Conservation (phyloP, 2,329 filamentous ascomycete genomes). For the Canariomyces notabilis region DNA sequence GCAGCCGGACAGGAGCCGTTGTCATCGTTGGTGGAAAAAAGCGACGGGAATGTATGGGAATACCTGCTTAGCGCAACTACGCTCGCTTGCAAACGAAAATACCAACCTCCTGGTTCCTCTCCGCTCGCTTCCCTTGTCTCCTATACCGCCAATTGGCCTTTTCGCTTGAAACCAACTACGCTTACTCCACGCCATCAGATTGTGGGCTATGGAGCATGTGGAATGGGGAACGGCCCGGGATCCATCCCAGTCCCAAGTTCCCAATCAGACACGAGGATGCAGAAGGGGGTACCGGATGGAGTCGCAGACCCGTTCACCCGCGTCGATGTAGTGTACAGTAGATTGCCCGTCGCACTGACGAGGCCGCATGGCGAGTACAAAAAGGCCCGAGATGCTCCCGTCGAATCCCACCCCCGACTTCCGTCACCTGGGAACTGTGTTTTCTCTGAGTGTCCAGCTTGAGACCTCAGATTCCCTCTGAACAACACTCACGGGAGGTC, state of each 20-base stretch:
- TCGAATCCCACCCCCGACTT: conserved; percentile 5
- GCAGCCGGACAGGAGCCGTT: conserved; percentile 13
- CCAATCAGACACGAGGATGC: conserved; percentile 15
- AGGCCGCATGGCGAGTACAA: conserved; percentile 18
- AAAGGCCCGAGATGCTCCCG: conserved; percentile 17
- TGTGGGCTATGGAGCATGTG: conserved; percentile 10
- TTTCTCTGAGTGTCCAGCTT: not conserved
- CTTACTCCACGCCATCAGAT: conserved; percentile 14
- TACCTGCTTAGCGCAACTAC: conserved; percentile 3
- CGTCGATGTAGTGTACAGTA: too few species aligned
- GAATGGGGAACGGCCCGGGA: conserved; percentile 9
- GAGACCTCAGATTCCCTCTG: not conserved
- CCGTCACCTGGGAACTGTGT: conserved; percentile 6
- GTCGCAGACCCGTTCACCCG: conserved; percentile 10
- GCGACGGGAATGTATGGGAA: not conserved
- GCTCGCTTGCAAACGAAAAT: conserved; percentile 3
- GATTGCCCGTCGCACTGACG: too few species aligned
- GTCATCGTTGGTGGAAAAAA: conserved; percentile 20
- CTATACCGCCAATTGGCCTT: not conserved
- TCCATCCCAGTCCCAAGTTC: conserved; percentile 2
- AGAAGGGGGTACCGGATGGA: not conserved
- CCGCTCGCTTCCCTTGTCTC: not conserved
- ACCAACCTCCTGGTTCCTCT: not conserved
- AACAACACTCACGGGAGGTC: not conserved
- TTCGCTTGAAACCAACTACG: conserved; percentile 5